Evolutionary conservation across 352 stramenopile species (phyloP).

Genomic region (Phytophthora megakarya): DNA sequence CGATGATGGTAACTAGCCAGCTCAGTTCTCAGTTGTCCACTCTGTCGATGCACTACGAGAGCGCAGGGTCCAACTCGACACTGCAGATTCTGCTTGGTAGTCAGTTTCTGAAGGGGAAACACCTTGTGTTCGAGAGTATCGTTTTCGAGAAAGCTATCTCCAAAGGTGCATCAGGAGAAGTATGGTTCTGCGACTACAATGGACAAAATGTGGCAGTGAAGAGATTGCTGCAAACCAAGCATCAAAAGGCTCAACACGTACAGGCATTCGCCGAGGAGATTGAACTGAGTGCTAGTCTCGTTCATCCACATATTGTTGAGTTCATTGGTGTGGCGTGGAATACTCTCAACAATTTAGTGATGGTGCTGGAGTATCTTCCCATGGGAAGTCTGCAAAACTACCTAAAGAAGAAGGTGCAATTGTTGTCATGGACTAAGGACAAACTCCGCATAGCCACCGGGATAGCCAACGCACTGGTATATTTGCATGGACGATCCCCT

Average conservation of each 20-base stretch:
- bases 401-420: slow-evolving; percentile 30
- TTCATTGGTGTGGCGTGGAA: slow-evolving; percentile 54
- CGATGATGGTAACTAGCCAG: slow-evolving; percentile 17
- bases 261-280: slow-evolving; percentile 45
- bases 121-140: slow-evolving; percentile 26
- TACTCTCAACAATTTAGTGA: slow-evolving; percentile 49
- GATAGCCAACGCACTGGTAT: slow-evolving; percentile 35
- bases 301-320: slow-evolving; percentile 39
- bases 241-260: slow-evolving; percentile 40
- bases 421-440: slow-evolving; percentile 37
- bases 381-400: slow-evolving; percentile 38
- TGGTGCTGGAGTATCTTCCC: slow-evolving; percentile 46
- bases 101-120: slow-evolving; percentile 24
- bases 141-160: slow-evolving; percentile 25
- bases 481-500: slow-evolving; percentile 29
- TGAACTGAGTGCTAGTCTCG: slow-evolving; percentile 35
- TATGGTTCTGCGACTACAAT: slow-evolving; percentile 57
- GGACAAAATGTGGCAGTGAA: slow-evolving; percentile 48
- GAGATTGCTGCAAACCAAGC: slow-evolving; percentile 38
- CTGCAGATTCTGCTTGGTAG: slow-evolving; percentile 30
- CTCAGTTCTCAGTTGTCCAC: slow-evolving; percentile 11
- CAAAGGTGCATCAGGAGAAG: slow-evolving; percentile 45
- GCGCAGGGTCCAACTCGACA: slow-evolving; percentile 28
- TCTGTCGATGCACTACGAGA: slow-evolving; percentile 22
- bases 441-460: slow-evolving; percentile 37